phyloP scores from a whole-genome alignment of 768 basidiomycete species.

The Gloeostereum incarnatum region DNA sequence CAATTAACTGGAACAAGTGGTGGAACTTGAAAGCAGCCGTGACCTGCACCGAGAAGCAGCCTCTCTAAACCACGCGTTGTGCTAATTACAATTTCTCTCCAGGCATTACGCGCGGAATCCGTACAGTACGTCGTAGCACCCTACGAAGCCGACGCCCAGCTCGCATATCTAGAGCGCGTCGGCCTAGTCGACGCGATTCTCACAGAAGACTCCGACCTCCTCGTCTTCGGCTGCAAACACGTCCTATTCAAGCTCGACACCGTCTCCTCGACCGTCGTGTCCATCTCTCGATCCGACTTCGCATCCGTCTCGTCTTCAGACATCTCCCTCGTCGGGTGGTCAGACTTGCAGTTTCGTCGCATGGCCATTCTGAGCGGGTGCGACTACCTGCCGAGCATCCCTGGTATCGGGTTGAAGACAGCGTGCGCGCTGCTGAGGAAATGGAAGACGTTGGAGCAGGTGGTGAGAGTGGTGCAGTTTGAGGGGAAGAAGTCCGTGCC shows the following conservation, averaged over 20 bases:
- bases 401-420: constrained; percentile 90
- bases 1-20: too few relatives aligned
- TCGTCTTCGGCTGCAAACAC: constrained; percentile 91
- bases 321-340: constrained; percentile 83
- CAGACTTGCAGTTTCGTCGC: constrained; percentile 80
- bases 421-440: constrained; percentile 77
- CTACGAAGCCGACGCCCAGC: constrained; percentile 97
- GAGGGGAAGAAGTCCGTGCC: constrained; percentile 87
- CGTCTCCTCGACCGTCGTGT: constrained; percentile 50
- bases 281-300: constrained; percentile 62
- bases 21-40: too few relatives aligned
- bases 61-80: background rate
- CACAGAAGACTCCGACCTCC: constrained; percentile 95
- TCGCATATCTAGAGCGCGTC: constrained; percentile 80
- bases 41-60: too few relatives aligned
- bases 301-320: constrained; percentile 43
- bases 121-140: constrained; percentile 90
- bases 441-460: constrained; percentile 81
- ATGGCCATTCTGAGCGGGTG: constrained; percentile 94
- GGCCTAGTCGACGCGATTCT: constrained; percentile 86
- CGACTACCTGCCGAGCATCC: constrained; percentile 87
- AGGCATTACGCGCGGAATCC: constrained; percentile 81
- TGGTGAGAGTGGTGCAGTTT: constrained; percentile 60
- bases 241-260: constrained; percentile 92
- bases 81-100: constrained; percentile 1